phyloP scores from a whole-genome alignment of 129 eudicot species.

The Ambrosia artemisiifolia region DNA sequence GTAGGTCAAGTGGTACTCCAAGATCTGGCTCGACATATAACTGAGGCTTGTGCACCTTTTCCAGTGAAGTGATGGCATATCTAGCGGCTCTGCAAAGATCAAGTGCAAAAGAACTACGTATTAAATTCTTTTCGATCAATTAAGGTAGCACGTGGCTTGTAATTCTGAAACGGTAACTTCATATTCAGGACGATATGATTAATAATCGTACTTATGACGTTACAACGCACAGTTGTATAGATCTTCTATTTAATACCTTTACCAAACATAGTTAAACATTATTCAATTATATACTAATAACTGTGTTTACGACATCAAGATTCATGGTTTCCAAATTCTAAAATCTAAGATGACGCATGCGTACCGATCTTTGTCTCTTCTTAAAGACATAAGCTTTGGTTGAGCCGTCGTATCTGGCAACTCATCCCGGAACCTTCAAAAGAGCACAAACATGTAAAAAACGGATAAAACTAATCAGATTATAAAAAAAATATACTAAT shows the following conservation, averaged over 20 bases:
- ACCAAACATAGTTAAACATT: not conserved
- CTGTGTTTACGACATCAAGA: not conserved
- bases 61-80: constrained; percentile 70
- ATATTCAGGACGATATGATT: not conserved
- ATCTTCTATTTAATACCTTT: not conserved
- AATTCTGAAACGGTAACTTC: not conserved
- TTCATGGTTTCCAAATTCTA: not conserved
- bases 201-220: not conserved
- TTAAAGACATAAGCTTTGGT: constrained; percentile 64
- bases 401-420: constrained; percentile 83
- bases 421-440: constrained; percentile 88
- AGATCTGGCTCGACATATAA: constrained; percentile 79
- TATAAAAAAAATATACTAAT: not conserved
- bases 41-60: constrained; percentile 81
- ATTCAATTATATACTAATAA: not conserved
- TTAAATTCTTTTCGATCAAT: not conserved
- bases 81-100: constrained; percentile 54
- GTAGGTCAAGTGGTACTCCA: constrained; percentile 90
- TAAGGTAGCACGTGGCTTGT: not conserved
- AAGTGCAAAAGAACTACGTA: not conserved
- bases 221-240: not conserved
- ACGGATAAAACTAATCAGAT: not conserved
- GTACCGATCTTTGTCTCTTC: constrained; percentile 81
- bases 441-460: constrained; percentile 16
- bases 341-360: constrained; percentile 2